A percentile compares a stretch with the other conserved stretches of the same genome.
These are phyloP conservation scores for Colletotrichum sp. DNA, from an alignment of 2,329 filamentous ascomycete species.

Conservation along the genomic window DNA sequence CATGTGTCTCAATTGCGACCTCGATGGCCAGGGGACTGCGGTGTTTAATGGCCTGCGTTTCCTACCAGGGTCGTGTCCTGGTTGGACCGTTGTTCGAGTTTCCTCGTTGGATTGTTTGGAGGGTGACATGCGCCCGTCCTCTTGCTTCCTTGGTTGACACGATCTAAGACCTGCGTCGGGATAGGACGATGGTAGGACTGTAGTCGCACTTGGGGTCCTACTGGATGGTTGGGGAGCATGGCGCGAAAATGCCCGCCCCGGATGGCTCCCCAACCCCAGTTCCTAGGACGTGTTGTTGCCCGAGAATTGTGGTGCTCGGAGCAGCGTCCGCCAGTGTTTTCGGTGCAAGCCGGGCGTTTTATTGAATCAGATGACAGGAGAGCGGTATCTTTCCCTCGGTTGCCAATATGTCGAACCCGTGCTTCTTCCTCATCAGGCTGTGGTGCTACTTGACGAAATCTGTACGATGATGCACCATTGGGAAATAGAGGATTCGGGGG, in stretches of 20 bases:
- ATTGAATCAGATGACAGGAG: background rate
- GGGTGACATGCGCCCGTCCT: background rate
- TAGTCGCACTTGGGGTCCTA: background rate
- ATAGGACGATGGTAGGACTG: background rate
- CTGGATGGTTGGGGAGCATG: background rate
- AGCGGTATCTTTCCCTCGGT: background rate
- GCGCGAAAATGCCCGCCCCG: background rate
- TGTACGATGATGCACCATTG: background rate
- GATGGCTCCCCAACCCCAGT: rapidly evolving
- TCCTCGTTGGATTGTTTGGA: background rate
- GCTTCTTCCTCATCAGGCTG: background rate
- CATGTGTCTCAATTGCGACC: background rate
- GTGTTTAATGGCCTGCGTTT: background rate
- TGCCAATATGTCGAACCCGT: background rate
- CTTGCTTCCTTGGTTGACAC: background rate
- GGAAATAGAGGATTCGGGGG: background rate
- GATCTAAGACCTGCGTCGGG: background rate
- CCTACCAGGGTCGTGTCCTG: background rate
- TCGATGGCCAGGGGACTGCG: background rate
- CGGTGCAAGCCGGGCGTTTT: background rate
- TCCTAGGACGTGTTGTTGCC: background rate
- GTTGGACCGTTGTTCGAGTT: background rate
- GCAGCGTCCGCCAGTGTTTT: background rate
- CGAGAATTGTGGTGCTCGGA: background rate
- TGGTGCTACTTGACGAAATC: background rate